phyloP scores from a whole-genome alignment of 768 basidiomycete species.

The Xerocomellus intermedius region DNA sequence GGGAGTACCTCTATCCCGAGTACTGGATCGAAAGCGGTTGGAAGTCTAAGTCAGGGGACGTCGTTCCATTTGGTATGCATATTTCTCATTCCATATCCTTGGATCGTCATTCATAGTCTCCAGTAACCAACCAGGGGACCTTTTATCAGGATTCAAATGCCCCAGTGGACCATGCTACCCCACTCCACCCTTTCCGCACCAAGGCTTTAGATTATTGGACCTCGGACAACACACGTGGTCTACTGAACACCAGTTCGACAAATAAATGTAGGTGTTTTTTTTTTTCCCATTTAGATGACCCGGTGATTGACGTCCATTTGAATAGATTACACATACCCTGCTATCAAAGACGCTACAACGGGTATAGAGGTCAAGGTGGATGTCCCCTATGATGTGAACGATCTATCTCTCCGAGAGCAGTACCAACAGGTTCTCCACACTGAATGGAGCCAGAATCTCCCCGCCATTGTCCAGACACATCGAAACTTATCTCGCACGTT shows the following conservation, averaged over 20 bases:
- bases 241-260: neutral
- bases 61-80: constrained; percentile 7
- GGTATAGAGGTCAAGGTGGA: constrained; percentile 12
- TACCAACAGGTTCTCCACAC: constrained; percentile 5
- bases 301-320: neutral
- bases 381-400: constrained; percentile 3
- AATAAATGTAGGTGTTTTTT: constrained; percentile 9
- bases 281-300: neutral
- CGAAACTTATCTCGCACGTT: neutral
- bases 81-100: neutral
- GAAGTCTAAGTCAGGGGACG: constrained; percentile 4
- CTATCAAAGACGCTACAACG: constrained; percentile 9
- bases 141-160: neutral
- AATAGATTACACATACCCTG: constrained; percentile 22
- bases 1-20: constrained; percentile 21
- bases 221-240: constrained; percentile 9
- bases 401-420: constrained; percentile 2
- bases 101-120: neutral
- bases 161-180: neutral
- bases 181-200: constrained; percentile 15
- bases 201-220: constrained; percentile 9
- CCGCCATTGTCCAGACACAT: neutral
- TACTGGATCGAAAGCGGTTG: constrained; percentile 18
- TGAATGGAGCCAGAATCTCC: neutral
- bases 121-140: constrained; percentile 3